Conservation (phyloP, 1,284 basidiomycete genomes). For the Thelephora terrestris region DNA sequence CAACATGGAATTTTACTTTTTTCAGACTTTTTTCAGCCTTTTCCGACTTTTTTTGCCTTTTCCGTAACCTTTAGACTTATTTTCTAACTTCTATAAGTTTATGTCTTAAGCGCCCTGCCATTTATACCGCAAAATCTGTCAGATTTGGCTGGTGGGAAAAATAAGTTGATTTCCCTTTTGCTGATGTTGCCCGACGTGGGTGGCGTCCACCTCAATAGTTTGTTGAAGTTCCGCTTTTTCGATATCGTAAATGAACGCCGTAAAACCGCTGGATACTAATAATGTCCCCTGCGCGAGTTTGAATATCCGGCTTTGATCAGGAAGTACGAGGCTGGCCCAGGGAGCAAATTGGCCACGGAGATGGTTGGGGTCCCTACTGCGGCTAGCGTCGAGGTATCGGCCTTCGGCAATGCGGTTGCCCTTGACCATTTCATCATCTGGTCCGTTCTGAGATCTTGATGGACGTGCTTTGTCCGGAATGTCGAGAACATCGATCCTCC, state of each 20-base stretch:
- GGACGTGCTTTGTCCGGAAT: slow-evolving; percentile 10
- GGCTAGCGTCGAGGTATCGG: not conserved
- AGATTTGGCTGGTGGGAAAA: too few relatives aligned
- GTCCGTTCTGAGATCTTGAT: slow-evolving; percentile 16
- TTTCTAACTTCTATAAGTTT: too few relatives aligned
- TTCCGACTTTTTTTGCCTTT: too few relatives aligned
- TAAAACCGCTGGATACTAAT: slow-evolving; percentile 32
- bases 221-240: too few relatives aligned
- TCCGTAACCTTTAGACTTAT: too few relatives aligned
- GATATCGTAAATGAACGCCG: slow-evolving; percentile 55
- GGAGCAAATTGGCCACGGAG: slow-evolving; percentile 41
- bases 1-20: slow-evolving; percentile 27
- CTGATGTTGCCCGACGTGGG: slow-evolving; percentile 26
- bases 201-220: slow-evolving; percentile 7
- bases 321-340: slow-evolving; percentile 42
- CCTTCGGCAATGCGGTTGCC: slow-evolving; percentile 8
- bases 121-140: too few relatives aligned
- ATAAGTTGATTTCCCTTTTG: too few relatives aligned
- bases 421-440: slow-evolving; percentile 27
- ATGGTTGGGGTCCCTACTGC: too few relatives aligned
- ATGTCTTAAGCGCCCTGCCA: too few relatives aligned
- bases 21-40: slow-evolving; percentile 52
- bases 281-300: slow-evolving; percentile 61
- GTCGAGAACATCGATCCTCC: slow-evolving; percentile 17
- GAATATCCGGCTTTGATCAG: slow-evolving; percentile 42